Conservation (phyloP, 2,329 filamentous ascomycete species). For the Didymella segeticola region DNA sequence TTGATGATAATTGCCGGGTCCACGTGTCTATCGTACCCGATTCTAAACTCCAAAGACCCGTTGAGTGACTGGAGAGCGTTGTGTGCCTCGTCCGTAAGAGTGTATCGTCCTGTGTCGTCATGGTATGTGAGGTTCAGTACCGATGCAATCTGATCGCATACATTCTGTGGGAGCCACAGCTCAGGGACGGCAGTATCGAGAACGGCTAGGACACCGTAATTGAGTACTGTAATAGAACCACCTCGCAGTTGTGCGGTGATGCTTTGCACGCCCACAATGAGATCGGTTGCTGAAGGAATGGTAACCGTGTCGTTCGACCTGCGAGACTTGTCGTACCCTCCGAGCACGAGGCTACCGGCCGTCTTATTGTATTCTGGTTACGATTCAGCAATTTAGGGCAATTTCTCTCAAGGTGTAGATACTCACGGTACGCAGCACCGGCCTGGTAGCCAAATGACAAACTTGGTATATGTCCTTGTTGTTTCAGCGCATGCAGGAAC, state of each 20-base stretch:
- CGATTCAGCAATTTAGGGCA: slow-evolving; percentile 5
- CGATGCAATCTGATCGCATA: slow-evolving; percentile 70
- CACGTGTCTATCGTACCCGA: neutral
- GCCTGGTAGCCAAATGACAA: slow-evolving; percentile 78
- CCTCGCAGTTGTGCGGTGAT: slow-evolving; percentile 48
- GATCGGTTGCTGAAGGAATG: slow-evolving; percentile 60
- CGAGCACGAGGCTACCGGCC: slow-evolving; percentile 64
- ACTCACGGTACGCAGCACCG: slow-evolving; percentile 70
- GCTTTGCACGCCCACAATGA: slow-evolving; percentile 63
- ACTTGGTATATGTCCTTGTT: slow-evolving; percentile 67
- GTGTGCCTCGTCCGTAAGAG: neutral
- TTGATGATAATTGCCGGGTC: neutral
- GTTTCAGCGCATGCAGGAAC: slow-evolving; percentile 60
- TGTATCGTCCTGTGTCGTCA: slow-evolving; percentile 57
- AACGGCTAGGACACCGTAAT: slow-evolving; percentile 24
- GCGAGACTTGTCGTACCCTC: slow-evolving; percentile 71
- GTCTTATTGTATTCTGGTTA: slow-evolving; percentile 41
- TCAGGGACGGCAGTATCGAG: slow-evolving; percentile 58
- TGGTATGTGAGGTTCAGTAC: slow-evolving; percentile 71
- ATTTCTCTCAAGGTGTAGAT: neutral
- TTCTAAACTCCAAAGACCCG: neutral
- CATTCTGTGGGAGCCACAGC: slow-evolving; percentile 56
- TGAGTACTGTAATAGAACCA: slow-evolving; percentile 48
- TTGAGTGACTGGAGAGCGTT: neutral
- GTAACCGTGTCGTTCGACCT: slow-evolving; percentile 67